Percentiles rank a stretch among this genome's conserved stretches.
These are phyloP conservation scores for Aaosphaeria pasadenensis DNA, from an alignment of 2,329 filamentous ascomycete species.

Conservation along the genomic window DNA sequence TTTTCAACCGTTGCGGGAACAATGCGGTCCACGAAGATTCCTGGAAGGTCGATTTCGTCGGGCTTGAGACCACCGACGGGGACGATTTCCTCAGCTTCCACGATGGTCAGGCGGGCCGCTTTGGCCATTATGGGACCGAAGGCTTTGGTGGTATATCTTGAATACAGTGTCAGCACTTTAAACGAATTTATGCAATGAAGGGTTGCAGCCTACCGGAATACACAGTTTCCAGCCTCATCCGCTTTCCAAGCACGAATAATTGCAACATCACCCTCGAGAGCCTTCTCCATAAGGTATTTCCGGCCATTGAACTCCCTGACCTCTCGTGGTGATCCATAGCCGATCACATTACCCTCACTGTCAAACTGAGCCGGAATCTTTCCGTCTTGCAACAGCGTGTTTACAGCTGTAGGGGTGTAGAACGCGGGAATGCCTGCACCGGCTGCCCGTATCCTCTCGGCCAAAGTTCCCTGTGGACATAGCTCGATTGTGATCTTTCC, in stretches of 20 bases:
- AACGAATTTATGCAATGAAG: too few species aligned
- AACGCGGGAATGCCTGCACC: slow-evolving; percentile 79
- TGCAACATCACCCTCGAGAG: slow-evolving; percentile 71
- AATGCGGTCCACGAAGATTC: slow-evolving; percentile 88
- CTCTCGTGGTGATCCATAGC: slow-evolving; percentile 65
- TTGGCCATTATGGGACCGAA: slow-evolving; percentile 66
- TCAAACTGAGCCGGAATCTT: slow-evolving; percentile 64
- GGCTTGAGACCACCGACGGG: slow-evolving; percentile 82
- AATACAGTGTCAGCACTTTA: slow-evolving; percentile 2
- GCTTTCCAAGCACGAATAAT: slow-evolving; percentile 74
- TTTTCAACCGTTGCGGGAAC: slow-evolving; percentile 76
- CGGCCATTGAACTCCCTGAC: slow-evolving; percentile 69
- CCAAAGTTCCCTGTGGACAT: slow-evolving; percentile 72
- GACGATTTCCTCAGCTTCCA: slow-evolving; percentile 92
- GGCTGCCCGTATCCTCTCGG: slow-evolving; percentile 68
- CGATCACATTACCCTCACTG: slow-evolving; percentile 56
- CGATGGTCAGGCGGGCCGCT: slow-evolving; percentile 86
- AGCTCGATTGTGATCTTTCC: slow-evolving; percentile 73
- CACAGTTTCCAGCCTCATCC: slow-evolving; percentile 72
- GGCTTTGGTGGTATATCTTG: slow-evolving; percentile 36
- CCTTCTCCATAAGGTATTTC: slow-evolving; percentile 74
- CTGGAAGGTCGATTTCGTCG: slow-evolving; percentile 79
- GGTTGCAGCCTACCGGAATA: slow-evolving; percentile 51
- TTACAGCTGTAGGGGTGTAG: slow-evolving; percentile 69
- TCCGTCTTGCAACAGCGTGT: slow-evolving; percentile 64